A percentile compares a stretch with the other conserved stretches of the same genome.
Conservation (phyloP, 2,329 filamentous ascomycete species). For the Paraphaeosphaeria sporulosa region DNA sequence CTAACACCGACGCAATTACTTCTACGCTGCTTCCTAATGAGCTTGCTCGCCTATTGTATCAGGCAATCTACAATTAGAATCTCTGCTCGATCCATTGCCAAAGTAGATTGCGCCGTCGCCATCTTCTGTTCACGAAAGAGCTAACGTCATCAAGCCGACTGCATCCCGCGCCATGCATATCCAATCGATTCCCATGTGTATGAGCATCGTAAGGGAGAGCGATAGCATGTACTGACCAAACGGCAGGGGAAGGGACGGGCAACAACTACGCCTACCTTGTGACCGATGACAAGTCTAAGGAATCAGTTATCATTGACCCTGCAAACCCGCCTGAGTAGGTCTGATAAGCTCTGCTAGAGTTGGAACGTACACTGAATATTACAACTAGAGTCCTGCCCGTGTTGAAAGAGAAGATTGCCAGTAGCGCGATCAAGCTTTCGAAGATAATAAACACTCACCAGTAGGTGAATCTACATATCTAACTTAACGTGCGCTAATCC, state of each 20-base stretch:
- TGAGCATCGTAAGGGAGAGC: conserved; percentile 34
- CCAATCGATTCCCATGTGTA: conserved; percentile 89
- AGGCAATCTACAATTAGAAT: conserved; percentile 34
- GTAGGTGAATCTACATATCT: conserved; percentile 60
- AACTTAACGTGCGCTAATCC: conserved; percentile 15
- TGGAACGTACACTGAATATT: not conserved
- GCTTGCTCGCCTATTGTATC: conserved; percentile 36
- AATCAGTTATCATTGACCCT: conserved; percentile 74
- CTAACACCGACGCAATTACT: conserved; percentile 56
- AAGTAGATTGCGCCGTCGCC: conserved; percentile 19
- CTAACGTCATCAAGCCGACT: conserved; percentile 39
- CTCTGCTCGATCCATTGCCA: conserved; percentile 28
- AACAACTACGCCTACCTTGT: conserved; percentile 84
- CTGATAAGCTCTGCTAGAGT: not conserved
- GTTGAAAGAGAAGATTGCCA: conserved; percentile 75
- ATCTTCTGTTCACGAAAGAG: not conserved
- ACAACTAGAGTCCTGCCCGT: conserved; percentile 64
- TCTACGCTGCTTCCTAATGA: conserved; percentile 45
- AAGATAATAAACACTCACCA: conserved; percentile 97
- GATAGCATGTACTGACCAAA: not conserved
- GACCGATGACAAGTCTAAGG: conserved; percentile 58
- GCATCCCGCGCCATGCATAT: conserved; percentile 75
- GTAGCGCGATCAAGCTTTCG: conserved; percentile 79
- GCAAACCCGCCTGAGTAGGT: conserved; percentile 78
- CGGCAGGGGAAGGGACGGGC: conserved; percentile 74